Evolutionary conservation across 1,284 basidiomycete genomes (phyloP).

Genomic region (Puccinia coronata): DNA sequence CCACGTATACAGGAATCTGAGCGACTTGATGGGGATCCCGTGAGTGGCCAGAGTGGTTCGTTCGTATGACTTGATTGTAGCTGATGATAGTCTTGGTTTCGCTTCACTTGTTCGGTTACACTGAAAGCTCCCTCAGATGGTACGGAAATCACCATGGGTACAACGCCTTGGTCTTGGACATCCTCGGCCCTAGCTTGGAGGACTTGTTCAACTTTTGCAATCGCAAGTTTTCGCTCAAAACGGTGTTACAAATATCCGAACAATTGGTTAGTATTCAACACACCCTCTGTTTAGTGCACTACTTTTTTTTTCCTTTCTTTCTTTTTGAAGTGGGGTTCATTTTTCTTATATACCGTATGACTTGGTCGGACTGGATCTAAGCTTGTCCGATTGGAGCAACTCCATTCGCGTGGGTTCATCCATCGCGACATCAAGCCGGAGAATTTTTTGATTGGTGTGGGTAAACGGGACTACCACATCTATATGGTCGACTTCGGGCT

Average conservation of each 20-base stretch:
- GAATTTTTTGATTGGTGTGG: conserved; percentile 92
- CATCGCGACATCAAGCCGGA: conserved; percentile 99
- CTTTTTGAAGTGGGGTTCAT: background rate
- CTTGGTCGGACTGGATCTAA: conserved; percentile 60
- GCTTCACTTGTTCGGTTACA: too few relatives aligned
- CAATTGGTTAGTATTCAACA: conserved; percentile 83
- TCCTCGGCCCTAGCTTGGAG: conserved; percentile 94
- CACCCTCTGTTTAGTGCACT: too few relatives aligned
- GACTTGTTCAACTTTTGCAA: conserved; percentile 92
- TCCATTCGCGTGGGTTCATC: conserved; percentile 99
- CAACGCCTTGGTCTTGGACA: conserved; percentile 98
- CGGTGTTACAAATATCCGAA: conserved; percentile 92
- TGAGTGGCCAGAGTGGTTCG: too few relatives aligned
- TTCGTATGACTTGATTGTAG: too few relatives aligned
- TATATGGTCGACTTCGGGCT: conserved; percentile 99
- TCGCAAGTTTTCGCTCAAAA: conserved; percentile 96
- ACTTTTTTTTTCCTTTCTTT: background rate
- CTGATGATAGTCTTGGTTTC: too few relatives aligned
- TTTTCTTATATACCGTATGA: too few relatives aligned
- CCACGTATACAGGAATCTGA: conserved; percentile 72
- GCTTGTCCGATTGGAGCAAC: conserved; percentile 99
- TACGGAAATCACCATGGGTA: conserved; percentile 99
- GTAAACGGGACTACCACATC: conserved; percentile 82
- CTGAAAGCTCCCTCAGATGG: conserved; percentile 67
- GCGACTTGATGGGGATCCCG: conserved; percentile 95